Evolutionary conservation across 805 yeast species (phyloP), one percentile per base, ranked within the genome.

Genomic region (Candida saitoana): DNA sequence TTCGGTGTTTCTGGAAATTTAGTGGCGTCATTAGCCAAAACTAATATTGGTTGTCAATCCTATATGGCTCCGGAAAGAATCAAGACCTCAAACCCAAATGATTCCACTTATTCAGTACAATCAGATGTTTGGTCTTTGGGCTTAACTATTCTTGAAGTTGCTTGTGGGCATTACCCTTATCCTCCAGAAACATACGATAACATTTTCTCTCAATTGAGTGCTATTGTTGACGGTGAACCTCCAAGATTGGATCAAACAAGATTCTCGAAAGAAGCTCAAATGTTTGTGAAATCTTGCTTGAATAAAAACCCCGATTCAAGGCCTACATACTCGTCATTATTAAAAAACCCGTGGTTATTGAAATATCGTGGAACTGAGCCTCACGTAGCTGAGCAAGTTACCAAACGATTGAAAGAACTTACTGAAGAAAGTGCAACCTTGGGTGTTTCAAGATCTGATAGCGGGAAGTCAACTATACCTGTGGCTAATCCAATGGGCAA

Each of bases 31-130:
- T 72, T 91, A 53, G 98, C 98, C 12, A 82, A 88, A 55, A 91
- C 99, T 0, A 91, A 93, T 54, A 88, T 91, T 50, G 99, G 99
- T 3, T 91, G 99, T 64, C 99, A 93, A 65, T 85, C 96, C 1
- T 91, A 91, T 63, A 93, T 93, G 98, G 98, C 98, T 1, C 99
- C 99, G 1, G 99, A 91, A 60, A 77, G 99, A 56, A 93, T 93
- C 52, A 81, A 82, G 56, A 78, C 86, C 0, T 54, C 75, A 46
- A 80, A 69, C 48, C 91, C 89, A 1, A 89, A 84, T 56, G 90
- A 80, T 50, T 72, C 78, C 6, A 79, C 93, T 0, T 91, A 91
- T 63, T 81, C 96, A 1, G 96, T 89, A 3, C 97, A 91, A 57
- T 83, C 95, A 7, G 99, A 91, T 63, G 80, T 91, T 46, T 91